Percentiles rank a stretch among this genome's conserved stretches.
These are phyloP conservation scores for Onygenales sp. DNA, from an alignment of 2,329 filamentous ascomycete species.

Conservation along the genomic window DNA sequence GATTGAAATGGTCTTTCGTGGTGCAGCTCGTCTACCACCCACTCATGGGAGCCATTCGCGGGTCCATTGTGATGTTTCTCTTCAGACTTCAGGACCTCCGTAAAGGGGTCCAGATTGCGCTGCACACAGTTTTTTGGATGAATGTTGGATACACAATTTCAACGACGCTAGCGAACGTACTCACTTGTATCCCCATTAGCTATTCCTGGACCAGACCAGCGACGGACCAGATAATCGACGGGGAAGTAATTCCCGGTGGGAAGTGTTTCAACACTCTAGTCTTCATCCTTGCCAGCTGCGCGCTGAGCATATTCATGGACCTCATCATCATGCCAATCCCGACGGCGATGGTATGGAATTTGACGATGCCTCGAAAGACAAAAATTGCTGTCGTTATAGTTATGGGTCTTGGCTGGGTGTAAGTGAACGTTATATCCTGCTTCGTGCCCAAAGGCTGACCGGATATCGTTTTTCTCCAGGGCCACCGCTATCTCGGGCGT, in stretches of 20 bases:
- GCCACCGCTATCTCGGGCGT: conserved; percentile 8
- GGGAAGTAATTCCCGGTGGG: conserved; percentile 1
- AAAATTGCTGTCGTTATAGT: neutral
- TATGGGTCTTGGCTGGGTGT: conserved; percentile 4
- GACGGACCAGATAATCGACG: neutral
- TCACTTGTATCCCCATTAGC: neutral
- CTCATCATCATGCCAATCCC: conserved; percentile 4
- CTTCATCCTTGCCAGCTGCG: neutral
- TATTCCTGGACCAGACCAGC: neutral
- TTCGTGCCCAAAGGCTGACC: neutral
- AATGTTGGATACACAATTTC: conserved; percentile 1
- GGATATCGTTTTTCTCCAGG: conserved; percentile 1
- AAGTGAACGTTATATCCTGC: conserved; percentile 2
- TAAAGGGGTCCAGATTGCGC: neutral
- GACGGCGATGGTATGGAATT: conserved; percentile 3
- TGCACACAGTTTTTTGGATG: conserved; percentile 1
- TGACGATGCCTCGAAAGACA: conserved; percentile 2
- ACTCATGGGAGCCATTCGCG: conserved; percentile 2
- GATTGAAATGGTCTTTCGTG: neutral
- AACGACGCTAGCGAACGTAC: neutral
- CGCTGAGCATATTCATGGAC: conserved; percentile 1
- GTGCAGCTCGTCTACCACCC: conserved; percentile 1
- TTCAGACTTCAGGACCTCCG: neutral
- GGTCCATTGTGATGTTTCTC: conserved; percentile 1
- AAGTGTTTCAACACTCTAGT: neutral